Evolutionary conservation across 2,329 filamentous ascomycete species (phyloP), one percentile per base, ranked within the genome.

Genomic region (Chrysosphaeria jannelii): DNA sequence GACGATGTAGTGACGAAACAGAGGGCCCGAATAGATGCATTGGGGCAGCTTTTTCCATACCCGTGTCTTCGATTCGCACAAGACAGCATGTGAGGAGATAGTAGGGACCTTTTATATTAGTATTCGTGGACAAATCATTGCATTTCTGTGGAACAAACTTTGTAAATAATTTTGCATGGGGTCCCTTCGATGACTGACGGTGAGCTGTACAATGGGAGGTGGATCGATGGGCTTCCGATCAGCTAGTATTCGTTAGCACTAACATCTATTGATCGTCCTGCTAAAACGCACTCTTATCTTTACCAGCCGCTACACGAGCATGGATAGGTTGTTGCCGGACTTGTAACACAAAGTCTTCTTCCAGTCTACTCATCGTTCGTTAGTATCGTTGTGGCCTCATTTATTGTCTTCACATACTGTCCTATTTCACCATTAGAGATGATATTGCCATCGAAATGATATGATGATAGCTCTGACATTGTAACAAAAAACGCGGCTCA

Each of bases 171-270:
- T 44, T 22, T 50, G 46, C 25, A 44, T 38, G 3, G 49, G 48
- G 28, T 60, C 53, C 23, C 43, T 43, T 23, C 44, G 41, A 16
- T 39, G 35, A 26, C 44, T 45, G 26, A 56, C 46, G 25, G 57
- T 41, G 22, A 89, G 53, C 44, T 81, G 65, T 21, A 89, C 50
- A 34, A 89, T 72, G 20, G 76, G 76, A 8, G 76, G 76, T 24
- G 79, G 76, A 39, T 90, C 76, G 36, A 90, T 62, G 6, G 76
- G 74, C 42, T 88, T 88, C 33, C 76, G 66, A 37, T 74, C 70
- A 72, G 33, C 25, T 26, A 22, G 24, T 26, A 17, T 17, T 13
- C 17, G 17, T 26, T 11, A 15, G 12, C 17, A 8, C 1, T 11
- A 6, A 21, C 20, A 15, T 33, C 12, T 19, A 9, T 13, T 11